Evolutionary conservation across 352 stramenopile genomes (phyloP).

Genomic region (Globisporangium canariense): DNA sequence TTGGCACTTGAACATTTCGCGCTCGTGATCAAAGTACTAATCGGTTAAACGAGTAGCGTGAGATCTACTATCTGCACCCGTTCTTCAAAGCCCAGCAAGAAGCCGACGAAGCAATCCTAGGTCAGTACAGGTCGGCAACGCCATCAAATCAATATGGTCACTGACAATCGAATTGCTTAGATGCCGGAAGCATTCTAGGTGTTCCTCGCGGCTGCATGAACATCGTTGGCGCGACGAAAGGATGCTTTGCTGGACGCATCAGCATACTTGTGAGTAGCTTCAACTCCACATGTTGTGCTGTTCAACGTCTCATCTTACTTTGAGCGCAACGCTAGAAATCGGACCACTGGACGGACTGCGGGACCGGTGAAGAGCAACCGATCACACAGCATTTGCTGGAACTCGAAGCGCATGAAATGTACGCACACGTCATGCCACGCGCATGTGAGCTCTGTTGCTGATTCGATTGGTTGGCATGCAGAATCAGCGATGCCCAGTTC

Average conservation of each 20-base stretch:
- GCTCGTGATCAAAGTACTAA: background rate
- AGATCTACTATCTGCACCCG: slow-evolving; percentile 83
- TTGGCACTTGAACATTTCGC: background rate
- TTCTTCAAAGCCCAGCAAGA: slow-evolving; percentile 81
- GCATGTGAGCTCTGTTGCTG: background rate
- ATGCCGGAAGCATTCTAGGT: slow-evolving; percentile 65
- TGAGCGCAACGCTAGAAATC: slow-evolving; percentile 31
- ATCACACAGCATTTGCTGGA: slow-evolving; percentile 79
- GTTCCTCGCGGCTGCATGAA: slow-evolving; percentile 71
- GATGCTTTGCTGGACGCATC: slow-evolving; percentile 60
- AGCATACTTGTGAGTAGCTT: slow-evolving; percentile 38
- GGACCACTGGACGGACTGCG: slow-evolving; percentile 53
- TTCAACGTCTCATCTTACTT: background rate
- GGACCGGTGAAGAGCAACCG: slow-evolving; percentile 55
- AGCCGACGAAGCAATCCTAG: slow-evolving; percentile 82
- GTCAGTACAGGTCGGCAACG: slow-evolving; percentile 19
- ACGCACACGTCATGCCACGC: background rate
- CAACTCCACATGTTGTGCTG: background rate
- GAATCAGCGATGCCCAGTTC: slow-evolving; percentile 66
- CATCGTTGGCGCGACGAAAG: slow-evolving; percentile 83
- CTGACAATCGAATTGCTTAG: slow-evolving; percentile 20
- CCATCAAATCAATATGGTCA: too few species aligned
- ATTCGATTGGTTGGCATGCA: slow-evolving; percentile 16
- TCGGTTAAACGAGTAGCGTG: slow-evolving; percentile 32
- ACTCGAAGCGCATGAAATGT: slow-evolving; percentile 51